Base-by-base conservation (phyloP, 2,329 filamentous ascomycete genomes). In the Furcasterigmium furcatum region DNA sequence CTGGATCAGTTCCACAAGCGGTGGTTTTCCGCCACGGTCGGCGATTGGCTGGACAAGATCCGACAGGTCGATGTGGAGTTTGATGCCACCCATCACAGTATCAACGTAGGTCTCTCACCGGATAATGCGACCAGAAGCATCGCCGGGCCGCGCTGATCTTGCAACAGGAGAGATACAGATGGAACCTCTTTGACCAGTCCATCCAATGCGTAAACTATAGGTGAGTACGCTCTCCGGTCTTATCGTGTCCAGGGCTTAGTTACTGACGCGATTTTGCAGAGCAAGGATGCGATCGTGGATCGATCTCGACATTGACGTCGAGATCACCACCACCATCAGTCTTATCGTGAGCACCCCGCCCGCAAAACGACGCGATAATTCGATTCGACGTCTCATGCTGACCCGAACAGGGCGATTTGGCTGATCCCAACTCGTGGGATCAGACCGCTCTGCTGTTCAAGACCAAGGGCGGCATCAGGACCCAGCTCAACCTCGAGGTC, bases 1-100 rank as follows among this genome's bases (percentile, higher is more conserved):
- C 43, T 46, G 13, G 38, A 54, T 21, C 27, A 41, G 30, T 46
- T 55, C 20, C 44, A 55, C 19, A 38, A 27, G 41, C 50, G 52
- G 6, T 55, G 52, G 52, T 51, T 50, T 38, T 44, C 46, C 8
- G 21, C n/a, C 30, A 34, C 30, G 9, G 10, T 49, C n/a, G 39
- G 13, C 20, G 32, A 49, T 25, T 54, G 52, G 52, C 25, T 52
- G 19, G 32, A 38, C 14, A 20, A 24, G 25, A n/a, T 50, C 12
- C 20, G 22, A 6, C 16, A 50, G 3, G 49, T 49, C 16, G 42
- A 50, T 35, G 14, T 21, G 9, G 21, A 48, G 12, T 42, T 42
- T 38, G 39, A 40, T 19, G 22, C 45, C 18, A 45, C 46, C 19
- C 24, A 44, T n/a, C 30, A 48, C 41, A 13, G 27, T 24, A 30